phyloP scores from a whole-genome alignment of 805 yeast species.

The Komagataella mondaviorum region DNA sequence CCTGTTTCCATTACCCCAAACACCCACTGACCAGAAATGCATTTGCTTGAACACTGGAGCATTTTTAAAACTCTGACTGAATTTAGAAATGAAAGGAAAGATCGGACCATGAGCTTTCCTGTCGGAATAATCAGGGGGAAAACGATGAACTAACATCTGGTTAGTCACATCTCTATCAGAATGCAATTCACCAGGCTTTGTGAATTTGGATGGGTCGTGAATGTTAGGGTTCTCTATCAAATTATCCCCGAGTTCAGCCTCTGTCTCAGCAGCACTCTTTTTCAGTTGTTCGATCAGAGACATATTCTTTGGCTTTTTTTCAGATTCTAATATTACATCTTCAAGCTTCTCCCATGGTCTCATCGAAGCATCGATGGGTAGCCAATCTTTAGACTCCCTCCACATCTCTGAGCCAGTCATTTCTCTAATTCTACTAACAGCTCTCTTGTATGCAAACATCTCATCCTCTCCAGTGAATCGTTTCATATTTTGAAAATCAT shows the following conservation, averaged over 20 bases:
- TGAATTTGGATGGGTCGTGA: conserved; percentile 1
- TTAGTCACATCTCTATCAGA: background rate
- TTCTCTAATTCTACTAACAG: conserved; percentile 45
- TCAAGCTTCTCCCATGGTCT: conserved; percentile 41
- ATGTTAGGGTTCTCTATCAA: conserved; percentile 1
- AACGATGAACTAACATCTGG: background rate
- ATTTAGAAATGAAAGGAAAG: background rate
- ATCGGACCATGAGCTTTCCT: background rate
- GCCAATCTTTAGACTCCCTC: conserved; percentile 39
- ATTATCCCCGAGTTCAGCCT: background rate
- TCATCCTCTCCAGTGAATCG: conserved; percentile 73
- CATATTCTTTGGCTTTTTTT: background rate
- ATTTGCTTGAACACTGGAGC: conserved; percentile 28
- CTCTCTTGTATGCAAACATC: conserved; percentile 58
- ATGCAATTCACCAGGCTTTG: background rate
- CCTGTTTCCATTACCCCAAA: conserved; percentile 39
- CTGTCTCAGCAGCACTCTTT: conserved; percentile 5
- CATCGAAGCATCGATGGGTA: conserved; percentile 34
- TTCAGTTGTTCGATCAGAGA: conserved; percentile 1
- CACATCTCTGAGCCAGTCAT: conserved; percentile 24
- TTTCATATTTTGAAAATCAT: conserved; percentile 30
- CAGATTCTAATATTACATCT: conserved; percentile 1
- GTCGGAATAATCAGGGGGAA: background rate
- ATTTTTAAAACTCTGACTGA: background rate
- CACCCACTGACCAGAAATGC: conserved; percentile 61